Conservation (phyloP, 352 stramenopile species). For the Globisporangium splendens region DNA sequence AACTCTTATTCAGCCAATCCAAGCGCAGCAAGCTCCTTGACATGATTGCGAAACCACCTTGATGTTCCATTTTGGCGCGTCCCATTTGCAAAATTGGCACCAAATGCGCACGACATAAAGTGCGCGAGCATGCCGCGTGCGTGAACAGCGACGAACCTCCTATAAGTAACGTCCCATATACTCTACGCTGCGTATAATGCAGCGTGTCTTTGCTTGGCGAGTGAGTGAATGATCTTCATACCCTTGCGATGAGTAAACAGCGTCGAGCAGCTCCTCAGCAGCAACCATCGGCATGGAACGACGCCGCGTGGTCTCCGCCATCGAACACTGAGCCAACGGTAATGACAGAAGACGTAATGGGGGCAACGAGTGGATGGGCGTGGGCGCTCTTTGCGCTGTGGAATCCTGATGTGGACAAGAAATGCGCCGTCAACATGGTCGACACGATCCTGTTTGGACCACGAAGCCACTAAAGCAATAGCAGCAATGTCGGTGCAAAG, state of each 20-base stretch:
- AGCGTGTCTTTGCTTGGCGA: too few relatives aligned
- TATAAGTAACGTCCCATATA: too few relatives aligned
- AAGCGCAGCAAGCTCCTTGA: too few relatives aligned
- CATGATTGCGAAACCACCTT: too few relatives aligned
- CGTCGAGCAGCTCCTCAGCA: conserved; percentile 3
- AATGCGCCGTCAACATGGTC: conserved; percentile 30
- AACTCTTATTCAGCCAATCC: too few relatives aligned
- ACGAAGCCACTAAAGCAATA: not conserved
- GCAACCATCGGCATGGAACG: not conserved
- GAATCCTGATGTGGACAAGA: conserved; percentile 14
- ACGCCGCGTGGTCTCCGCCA: conserved; percentile 2
- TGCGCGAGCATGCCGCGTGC: too few relatives aligned
- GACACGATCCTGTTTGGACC: conserved; percentile 39
- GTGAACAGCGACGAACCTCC: not conserved
- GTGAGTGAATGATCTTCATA: too few relatives aligned
- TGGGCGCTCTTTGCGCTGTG: conserved; percentile 33
- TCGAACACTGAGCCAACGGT: not conserved
- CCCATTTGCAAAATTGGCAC: too few relatives aligned
- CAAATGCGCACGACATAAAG: too few relatives aligned
- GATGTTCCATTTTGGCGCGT: too few relatives aligned
- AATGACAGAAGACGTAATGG: not conserved
- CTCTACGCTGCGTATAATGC: too few relatives aligned
- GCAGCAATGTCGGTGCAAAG: not conserved
- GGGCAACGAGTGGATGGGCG: conserved; percentile 24
- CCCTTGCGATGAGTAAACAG: conserved; percentile 11